Evolutionary conservation across 768 basidiomycete species (phyloP).

Genomic region (Leccinum variicolor): DNA sequence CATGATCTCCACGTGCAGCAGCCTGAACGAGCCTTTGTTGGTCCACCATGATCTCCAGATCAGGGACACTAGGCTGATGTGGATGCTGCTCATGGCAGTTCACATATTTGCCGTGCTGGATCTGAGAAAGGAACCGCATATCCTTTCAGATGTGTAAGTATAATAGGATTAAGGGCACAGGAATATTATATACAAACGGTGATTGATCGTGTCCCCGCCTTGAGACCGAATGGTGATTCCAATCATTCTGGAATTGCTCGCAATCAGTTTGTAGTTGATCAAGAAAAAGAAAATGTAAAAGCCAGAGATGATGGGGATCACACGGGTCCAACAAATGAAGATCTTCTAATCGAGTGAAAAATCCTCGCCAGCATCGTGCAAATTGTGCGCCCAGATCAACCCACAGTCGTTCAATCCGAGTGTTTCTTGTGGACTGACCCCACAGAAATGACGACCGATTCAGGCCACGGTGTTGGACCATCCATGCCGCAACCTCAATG

Average conservation of each 20-base stretch:
- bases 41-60: too few species aligned
- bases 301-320: constrained; percentile 20
- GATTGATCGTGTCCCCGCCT: background rate
- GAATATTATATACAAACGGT: background rate
- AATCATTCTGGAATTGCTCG: constrained; percentile 29
- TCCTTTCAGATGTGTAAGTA: background rate
- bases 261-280: constrained; percentile 38
- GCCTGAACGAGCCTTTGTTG: too few species aligned
- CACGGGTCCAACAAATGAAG: too few species aligned
- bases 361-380: too few species aligned
- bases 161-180: too few species aligned
- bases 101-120: too few species aligned
- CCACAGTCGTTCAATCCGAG: constrained; percentile 44
- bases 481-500: too few species aligned
- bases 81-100: too few species aligned
- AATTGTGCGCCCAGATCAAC: constrained; percentile 8
- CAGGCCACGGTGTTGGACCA: constrained; percentile 20
- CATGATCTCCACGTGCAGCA: too few species aligned
- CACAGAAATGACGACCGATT: constrained; percentile 28
- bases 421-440: constrained; percentile 39
- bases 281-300: constrained; percentile 41
- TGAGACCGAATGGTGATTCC: constrained; percentile 39
- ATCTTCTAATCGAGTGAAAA: too few species aligned
- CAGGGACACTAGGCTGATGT: too few species aligned
- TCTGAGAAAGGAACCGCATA: background rate